Conservation (phyloP, 805 yeast genomes). For the Barnettozyma botsteinii region DNA sequence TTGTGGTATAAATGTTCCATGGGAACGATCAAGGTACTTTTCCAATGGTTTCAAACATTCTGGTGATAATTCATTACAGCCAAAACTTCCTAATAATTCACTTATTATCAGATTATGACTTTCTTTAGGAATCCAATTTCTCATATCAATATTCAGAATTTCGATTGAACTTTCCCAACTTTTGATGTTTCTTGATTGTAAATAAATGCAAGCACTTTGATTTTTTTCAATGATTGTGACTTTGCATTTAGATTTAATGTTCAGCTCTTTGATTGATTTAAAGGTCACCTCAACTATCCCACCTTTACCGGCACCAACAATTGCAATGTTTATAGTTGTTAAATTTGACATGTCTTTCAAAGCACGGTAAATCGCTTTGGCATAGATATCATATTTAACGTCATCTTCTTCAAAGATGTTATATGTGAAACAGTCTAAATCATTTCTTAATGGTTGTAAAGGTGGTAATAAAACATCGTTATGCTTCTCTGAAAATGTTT, state of each 20-base stretch:
- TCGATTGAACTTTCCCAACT: constrained; percentile 50
- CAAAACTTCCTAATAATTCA: constrained; percentile 85
- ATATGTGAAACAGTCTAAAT: constrained; percentile 57
- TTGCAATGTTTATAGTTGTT: constrained; percentile 37
- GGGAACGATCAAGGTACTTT: constrained; percentile 30
- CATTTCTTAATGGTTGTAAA: constrained; percentile 60
- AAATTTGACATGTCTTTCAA: constrained; percentile 21
- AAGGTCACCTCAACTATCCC: constrained; percentile 59
- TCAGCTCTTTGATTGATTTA: constrained; percentile 33
- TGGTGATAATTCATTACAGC: constrained; percentile 86
- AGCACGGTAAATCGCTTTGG: constrained; percentile 18
- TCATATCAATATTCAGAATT: constrained; percentile 53
- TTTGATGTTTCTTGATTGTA: constrained; percentile 42
- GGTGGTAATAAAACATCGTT: constrained; percentile 41
- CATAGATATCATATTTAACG: constrained; percentile 62
- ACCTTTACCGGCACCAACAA: constrained; percentile 89
- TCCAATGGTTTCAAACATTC: constrained; percentile 58
- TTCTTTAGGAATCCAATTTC: constrained; percentile 39
- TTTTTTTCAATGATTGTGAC: constrained; percentile 71
- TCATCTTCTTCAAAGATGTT: constrained; percentile 65
- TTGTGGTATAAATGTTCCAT: constrained; percentile 58
- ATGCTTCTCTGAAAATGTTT: constrained; percentile 27
- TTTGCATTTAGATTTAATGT: constrained; percentile 20
- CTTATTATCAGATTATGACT: constrained; percentile 61
- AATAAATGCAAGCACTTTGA: constrained; percentile 46